Percentiles rank a stretch among this genome's conserved stretches.
phyloP scores from a whole-genome alignment of 1,284 basidiomycete genomes.

The Sphagnurus paluster region DNA sequence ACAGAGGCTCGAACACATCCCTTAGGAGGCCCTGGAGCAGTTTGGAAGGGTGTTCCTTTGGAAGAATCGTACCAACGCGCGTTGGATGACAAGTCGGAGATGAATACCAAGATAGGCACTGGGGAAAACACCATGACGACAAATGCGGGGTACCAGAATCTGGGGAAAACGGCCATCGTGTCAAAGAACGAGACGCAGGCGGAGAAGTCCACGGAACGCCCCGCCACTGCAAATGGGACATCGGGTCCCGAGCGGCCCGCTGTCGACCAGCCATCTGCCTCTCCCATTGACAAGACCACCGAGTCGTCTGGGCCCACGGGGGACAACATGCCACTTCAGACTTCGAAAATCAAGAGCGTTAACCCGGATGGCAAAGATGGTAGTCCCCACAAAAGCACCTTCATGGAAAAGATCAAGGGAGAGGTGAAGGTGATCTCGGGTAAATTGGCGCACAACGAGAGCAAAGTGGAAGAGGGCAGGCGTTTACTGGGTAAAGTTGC shows the following conservation, averaged over 20 bases:
- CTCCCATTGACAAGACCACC: constrained; percentile 1
- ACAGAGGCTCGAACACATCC: constrained; percentile 24
- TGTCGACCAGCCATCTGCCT: too few species aligned
- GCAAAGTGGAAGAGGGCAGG: constrained; percentile 49
- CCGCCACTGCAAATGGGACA: background rate
- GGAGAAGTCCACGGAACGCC: background rate
- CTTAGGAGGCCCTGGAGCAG: constrained; percentile 19
- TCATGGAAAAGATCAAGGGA: constrained; percentile 54
- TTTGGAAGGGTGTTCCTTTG: constrained; percentile 24
- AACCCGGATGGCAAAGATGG: background rate
- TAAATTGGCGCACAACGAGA: constrained; percentile 46
- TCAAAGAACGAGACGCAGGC: background rate
- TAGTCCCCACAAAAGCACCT: constrained; percentile 22
- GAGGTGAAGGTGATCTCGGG: constrained; percentile 54
- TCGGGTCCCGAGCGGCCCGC: too few species aligned
- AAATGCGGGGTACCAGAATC: background rate
- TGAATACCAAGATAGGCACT: constrained; percentile 9
- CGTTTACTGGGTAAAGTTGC: constrained; percentile 31
- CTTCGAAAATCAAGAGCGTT: background rate
- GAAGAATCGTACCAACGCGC: constrained; percentile 21
- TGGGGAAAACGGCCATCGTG: background rate
- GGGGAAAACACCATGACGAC: background rate
- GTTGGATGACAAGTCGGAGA: constrained; percentile 20
- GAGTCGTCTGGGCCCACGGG: background rate
- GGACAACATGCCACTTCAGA: background rate